Evolutionary conservation across 2,329 filamentous ascomycete genomes (phyloP).

Genomic region (Beauveria caledonica): DNA sequence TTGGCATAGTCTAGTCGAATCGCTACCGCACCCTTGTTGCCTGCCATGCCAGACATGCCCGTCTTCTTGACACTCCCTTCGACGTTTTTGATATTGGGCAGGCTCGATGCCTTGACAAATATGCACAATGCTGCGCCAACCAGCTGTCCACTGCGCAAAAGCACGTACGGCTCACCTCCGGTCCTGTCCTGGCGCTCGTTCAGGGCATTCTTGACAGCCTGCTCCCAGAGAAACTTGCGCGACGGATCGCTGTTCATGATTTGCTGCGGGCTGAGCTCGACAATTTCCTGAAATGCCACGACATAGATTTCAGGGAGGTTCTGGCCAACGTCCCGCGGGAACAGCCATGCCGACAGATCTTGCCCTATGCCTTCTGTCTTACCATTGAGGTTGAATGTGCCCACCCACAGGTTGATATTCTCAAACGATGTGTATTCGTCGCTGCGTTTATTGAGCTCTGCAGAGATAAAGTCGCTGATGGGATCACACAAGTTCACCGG

Average conservation of each 20-base stretch:
- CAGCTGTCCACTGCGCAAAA: slow-evolving; percentile 84
- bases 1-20: slow-evolving; percentile 93
- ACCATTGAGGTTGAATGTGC: slow-evolving; percentile 93
- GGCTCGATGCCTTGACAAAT: slow-evolving; percentile 71
- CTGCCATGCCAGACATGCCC: slow-evolving; percentile 92
- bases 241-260: slow-evolving; percentile 97
- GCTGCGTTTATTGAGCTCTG: slow-evolving; percentile 60
- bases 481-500: slow-evolving; percentile 87
- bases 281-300: slow-evolving; percentile 94
- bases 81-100: slow-evolving; percentile 87
- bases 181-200: slow-evolving; percentile 60
- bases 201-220: slow-evolving; percentile 66
- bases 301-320: slow-evolving; percentile 77
- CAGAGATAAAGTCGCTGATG: slow-evolving; percentile 80
- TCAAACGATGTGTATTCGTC: slow-evolving; percentile 69
- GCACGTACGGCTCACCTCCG: slow-evolving; percentile 72
- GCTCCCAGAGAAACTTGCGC: slow-evolving; percentile 78
- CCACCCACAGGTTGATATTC: slow-evolving; percentile 71
- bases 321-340: slow-evolving; percentile 48
- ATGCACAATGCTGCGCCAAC: slow-evolving; percentile 90
- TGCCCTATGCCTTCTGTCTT: slow-evolving; percentile 67
- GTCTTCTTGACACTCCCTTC: slow-evolving; percentile 92
- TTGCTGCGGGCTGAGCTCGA: slow-evolving; percentile 94
- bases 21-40: slow-evolving; percentile 95
- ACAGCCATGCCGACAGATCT: slow-evolving; percentile 81